These are phyloP conservation scores for Gloeophyllum trabeum DNA, from an alignment of 768 basidiomycete species.

Conservation along the genomic window DNA sequence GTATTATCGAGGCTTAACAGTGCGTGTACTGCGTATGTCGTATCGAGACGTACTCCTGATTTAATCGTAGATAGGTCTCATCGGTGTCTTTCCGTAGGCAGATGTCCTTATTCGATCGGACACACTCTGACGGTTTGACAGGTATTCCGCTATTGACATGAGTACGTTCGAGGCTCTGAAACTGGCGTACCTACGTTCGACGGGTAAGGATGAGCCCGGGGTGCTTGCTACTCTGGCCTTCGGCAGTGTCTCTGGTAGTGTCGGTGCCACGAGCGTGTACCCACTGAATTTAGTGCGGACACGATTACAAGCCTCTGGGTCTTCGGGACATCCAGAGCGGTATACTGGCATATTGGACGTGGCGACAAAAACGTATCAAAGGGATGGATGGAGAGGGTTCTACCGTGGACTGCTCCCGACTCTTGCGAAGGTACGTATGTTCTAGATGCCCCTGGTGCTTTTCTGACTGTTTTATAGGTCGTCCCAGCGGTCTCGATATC, in stretches of 20 bases:
- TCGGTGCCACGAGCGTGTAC: conserved; percentile 91
- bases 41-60: conserved; percentile 7
- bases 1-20: conserved; percentile 85
- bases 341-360: conserved; percentile 90
- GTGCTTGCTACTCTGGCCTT: conserved; percentile 81
- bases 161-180: conserved; percentile 95
- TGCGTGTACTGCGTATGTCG: conserved; percentile 37
- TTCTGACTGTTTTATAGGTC: background rate
- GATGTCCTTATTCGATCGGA: conserved; percentile 1
- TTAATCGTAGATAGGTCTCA: conserved; percentile 65
- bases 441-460: conserved; percentile 3
- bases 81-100: conserved; percentile 91
- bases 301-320: conserved; percentile 91
- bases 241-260: conserved; percentile 86
- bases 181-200: conserved; percentile 77
- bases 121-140: conserved; percentile 15
- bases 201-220: conserved; percentile 82
- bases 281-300: conserved; percentile 89
- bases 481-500: conserved; percentile 69
- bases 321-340: conserved; percentile 84
- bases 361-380: conserved; percentile 60
- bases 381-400: conserved; percentile 90
- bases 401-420: conserved; percentile 90
- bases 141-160: conserved; percentile 95
- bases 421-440: conserved; percentile 64